Conservation (phyloP, 805 yeast genomes). For the Kodamaea laetipori region DNA sequence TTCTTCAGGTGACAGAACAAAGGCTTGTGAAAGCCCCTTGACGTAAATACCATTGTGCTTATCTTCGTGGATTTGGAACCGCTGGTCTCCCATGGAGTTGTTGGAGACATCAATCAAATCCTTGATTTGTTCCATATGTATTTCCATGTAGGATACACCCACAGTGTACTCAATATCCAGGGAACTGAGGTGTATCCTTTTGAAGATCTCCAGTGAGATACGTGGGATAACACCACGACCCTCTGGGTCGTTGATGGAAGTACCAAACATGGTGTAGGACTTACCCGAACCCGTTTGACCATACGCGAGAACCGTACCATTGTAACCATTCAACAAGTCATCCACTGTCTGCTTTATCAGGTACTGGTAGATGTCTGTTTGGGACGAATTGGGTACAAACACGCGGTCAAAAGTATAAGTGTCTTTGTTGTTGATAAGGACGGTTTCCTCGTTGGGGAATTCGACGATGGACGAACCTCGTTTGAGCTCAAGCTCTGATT, state of each 20-base stretch:
- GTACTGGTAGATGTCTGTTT: conserved; percentile 58
- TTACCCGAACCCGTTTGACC: conserved; percentile 84
- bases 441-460: conserved; percentile 29
- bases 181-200: conserved; percentile 48
- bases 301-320: conserved; percentile 75
- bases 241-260: conserved; percentile 32
- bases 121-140: conserved; percentile 73
- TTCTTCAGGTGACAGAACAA: conserved; percentile 60
- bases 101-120: conserved; percentile 58
- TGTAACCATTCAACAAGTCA: conserved; percentile 73
- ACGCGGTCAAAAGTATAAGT: conserved; percentile 66
- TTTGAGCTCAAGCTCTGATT: conserved; percentile 34
- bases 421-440: conserved; percentile 31
- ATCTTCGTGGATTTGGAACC: conserved; percentile 64
- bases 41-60: conserved; percentile 66
- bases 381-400: conserved; percentile 53
- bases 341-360: conserved; percentile 64
- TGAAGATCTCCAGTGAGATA: conserved; percentile 65
- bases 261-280: conserved; percentile 76
- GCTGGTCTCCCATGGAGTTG: conserved; percentile 21
- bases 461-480: conserved; percentile 23
- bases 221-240: conserved; percentile 70
- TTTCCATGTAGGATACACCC: conserved; percentile 74
- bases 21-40: conserved; percentile 63
- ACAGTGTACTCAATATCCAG: conserved; percentile 62